Evolutionary conservation across 2,329 filamentous ascomycete species (phyloP).

Genomic region (Huntiella abstrusa): DNA sequence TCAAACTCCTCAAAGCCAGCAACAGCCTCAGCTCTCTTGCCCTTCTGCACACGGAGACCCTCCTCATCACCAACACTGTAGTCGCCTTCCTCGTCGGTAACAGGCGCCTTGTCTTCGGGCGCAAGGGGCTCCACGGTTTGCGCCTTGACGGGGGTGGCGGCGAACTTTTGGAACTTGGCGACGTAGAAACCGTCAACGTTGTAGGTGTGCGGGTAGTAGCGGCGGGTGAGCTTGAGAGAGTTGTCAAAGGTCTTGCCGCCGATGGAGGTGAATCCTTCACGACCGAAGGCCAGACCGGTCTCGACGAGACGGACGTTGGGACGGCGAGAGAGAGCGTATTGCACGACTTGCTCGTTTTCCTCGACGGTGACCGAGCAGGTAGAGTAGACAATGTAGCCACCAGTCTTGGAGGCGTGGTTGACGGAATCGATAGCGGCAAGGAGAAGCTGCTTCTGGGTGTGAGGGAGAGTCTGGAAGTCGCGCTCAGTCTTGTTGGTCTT

Average conservation of each 20-base stretch:
- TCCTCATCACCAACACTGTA: background rate
- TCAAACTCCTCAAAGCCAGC: conserved; percentile 52
- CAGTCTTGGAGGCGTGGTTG: conserved; percentile 77
- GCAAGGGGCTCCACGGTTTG: conserved; percentile 23
- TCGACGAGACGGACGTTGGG: conserved; percentile 90
- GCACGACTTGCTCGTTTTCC: conserved; percentile 76
- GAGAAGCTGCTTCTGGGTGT: conserved; percentile 86
- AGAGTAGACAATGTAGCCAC: conserved; percentile 90
- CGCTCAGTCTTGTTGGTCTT: conserved; percentile 97
- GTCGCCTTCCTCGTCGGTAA: conserved; percentile 6
- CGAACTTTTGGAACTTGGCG: conserved; percentile 88
- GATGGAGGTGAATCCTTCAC: conserved; percentile 78
- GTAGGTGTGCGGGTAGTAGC: conserved; percentile 80
- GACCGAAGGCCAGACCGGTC: conserved; percentile 75
- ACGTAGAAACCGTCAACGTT: conserved; percentile 99
- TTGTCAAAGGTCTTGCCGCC: conserved; percentile 84
- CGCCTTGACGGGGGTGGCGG: conserved; percentile 31
- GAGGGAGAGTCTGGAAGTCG: conserved; percentile 84
- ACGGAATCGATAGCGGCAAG: conserved; percentile 88
- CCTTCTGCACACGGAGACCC: conserved; percentile 2
- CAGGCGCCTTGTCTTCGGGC: conserved; percentile 20
- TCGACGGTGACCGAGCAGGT: conserved; percentile 91
- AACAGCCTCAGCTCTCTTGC: conserved; percentile 6
- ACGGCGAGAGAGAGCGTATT: conserved; percentile 78
- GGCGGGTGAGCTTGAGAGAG: conserved; percentile 60